Evolutionary conservation across 371 early-diverging fungal genomes (phyloP).

Genomic region (Mortierella sp.): DNA sequence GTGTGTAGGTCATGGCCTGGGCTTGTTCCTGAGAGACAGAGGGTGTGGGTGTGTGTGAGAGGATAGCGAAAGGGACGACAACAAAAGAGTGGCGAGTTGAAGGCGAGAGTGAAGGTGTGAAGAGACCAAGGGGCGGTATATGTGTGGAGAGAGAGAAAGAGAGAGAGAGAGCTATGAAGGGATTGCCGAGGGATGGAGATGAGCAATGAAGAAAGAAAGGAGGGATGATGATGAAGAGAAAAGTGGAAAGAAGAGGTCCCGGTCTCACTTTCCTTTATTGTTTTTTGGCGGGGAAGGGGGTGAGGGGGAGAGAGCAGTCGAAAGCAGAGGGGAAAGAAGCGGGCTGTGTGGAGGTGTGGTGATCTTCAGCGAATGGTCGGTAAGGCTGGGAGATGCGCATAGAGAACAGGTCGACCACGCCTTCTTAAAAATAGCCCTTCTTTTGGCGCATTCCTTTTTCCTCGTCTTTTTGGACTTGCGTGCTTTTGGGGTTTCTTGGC

Average conservation of each 20-base stretch:
- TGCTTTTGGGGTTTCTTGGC: conserved; percentile 5
- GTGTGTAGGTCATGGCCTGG: neutral
- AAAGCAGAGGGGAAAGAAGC: neutral
- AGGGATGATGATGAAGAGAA: neutral
- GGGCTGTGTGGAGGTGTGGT: neutral
- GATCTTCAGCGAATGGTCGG: conserved; percentile 1
- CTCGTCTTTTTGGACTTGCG: neutral
- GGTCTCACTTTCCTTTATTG: neutral
- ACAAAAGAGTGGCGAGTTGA: no score
- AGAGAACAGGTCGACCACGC: no score
- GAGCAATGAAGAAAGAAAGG: neutral
- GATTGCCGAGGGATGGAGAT: neutral
- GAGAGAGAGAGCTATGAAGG: neutral
- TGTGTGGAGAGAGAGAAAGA: no score
- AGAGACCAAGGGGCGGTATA: no score
- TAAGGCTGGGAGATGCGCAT: neutral
- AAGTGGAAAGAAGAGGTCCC: neutral
- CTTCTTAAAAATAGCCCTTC: neutral
- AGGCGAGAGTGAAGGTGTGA: no score
- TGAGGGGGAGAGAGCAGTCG: neutral
- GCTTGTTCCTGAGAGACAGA: neutral
- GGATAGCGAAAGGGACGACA: no score
- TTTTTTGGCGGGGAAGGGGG: neutral
- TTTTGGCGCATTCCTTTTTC: neutral
- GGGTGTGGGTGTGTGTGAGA: neutral